phyloP scores from a whole-genome alignment of 257 asterid species.

The Scutellaria minor region DNA sequence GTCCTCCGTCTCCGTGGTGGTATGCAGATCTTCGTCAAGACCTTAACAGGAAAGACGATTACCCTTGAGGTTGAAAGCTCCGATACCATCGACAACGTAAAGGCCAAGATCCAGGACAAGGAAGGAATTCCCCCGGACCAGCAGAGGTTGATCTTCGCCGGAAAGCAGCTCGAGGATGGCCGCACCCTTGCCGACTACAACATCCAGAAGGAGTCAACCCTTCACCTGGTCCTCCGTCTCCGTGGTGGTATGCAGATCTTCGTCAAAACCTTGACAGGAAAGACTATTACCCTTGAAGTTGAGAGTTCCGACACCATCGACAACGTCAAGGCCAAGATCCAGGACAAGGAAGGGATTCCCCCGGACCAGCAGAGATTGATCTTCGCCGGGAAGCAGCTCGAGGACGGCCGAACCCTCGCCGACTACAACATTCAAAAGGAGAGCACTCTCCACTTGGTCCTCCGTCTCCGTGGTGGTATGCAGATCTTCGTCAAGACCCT shows the following conservation, averaged over 20 bases:
- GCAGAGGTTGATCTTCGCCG: constrained; percentile 55
- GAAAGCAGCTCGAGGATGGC: constrained; percentile 56
- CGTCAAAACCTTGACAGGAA: constrained; percentile 59
- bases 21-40: constrained; percentile 49
- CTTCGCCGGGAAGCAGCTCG: constrained; percentile 70
- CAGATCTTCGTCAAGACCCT: constrained; percentile 78
- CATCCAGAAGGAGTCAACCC: constrained; percentile 56
- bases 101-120: constrained; percentile 37
- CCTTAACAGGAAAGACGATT: constrained; percentile 47
- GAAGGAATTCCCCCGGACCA: constrained; percentile 37
- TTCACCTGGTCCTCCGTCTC: constrained; percentile 55
- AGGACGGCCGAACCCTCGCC: constrained; percentile 71
- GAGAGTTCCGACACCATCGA: constrained; percentile 67
- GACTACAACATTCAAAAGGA: constrained; percentile 82
- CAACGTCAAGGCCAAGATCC: constrained; percentile 63
- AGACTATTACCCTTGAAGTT: constrained; percentile 54
- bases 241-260: constrained; percentile 63
- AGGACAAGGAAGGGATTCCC: constrained; percentile 77
- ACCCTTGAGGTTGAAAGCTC: constrained; percentile 52
- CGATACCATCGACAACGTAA: constrained; percentile 33
- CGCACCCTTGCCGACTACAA: constrained; percentile 56
- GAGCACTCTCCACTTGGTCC: constrained; percentile 67
- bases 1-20: constrained; percentile 50
- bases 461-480: constrained; percentile 73
- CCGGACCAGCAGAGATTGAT: constrained; percentile 85